These are phyloP conservation scores for Heritiera littoralis DNA, from an alignment of 345 rosid species.

Conservation along the genomic window DNA sequence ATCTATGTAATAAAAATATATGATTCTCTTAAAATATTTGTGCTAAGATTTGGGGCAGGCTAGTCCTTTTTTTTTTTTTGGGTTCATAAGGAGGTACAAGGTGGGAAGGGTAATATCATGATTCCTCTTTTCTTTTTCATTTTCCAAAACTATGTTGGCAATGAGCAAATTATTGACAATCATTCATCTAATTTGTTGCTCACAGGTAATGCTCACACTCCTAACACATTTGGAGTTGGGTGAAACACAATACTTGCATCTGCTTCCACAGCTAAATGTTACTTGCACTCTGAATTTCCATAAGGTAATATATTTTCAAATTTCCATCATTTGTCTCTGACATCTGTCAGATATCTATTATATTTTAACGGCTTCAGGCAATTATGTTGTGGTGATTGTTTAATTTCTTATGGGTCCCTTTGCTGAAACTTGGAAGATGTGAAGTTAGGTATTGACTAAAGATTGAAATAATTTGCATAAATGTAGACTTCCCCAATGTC, in stretches of 20 bases:
- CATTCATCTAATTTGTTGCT: neutral
- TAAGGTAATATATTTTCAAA: constrained; percentile 53
- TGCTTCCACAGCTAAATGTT: constrained; percentile 70
- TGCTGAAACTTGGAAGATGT: constrained; percentile 11
- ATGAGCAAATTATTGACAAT: neutral
- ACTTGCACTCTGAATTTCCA: constrained; percentile 87
- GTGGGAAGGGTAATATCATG: neutral
- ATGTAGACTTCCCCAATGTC: constrained; percentile 73
- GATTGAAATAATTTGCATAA: constrained; percentile 15
- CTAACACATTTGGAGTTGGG: constrained; percentile 92
- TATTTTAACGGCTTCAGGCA: constrained; percentile 7
- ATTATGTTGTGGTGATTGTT: neutral
- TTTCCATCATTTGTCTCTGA: neutral
- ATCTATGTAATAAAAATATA: constrained; percentile 8
- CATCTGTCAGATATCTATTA: neutral
- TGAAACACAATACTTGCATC: constrained; percentile 67
- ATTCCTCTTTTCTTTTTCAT: neutral
- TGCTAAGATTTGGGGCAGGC: constrained; percentile 8
- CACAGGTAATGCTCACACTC: constrained; percentile 91
- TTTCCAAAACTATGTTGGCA: neutral
- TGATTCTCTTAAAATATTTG: constrained; percentile 1
- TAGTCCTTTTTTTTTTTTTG: neutral
- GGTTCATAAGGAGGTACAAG: no score
- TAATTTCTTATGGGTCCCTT: constrained; percentile 2
- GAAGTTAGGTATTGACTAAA: neutral